phyloP scores from a whole-genome alignment of 768 basidiomycete genomes.

The Lactarius akahatsu region DNA sequence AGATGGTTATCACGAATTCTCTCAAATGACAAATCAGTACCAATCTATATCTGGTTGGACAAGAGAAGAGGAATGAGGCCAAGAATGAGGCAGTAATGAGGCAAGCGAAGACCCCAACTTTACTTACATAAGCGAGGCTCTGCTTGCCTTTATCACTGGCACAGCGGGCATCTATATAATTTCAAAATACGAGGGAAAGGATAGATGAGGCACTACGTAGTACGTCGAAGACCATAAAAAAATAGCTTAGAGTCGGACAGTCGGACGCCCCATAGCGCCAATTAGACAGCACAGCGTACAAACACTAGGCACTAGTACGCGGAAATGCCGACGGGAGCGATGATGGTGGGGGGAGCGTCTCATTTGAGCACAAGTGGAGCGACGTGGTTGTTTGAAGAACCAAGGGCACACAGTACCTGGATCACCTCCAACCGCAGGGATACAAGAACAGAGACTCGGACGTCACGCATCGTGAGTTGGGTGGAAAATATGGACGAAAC shows the following conservation, averaged over 20 bases:
- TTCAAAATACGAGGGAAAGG: background rate
- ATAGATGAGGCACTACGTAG: too few species aligned
- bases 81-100: background rate
- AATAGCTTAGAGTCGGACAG: background rate
- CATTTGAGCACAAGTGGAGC: background rate
- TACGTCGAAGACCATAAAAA: background rate
- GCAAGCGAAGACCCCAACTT: background rate
- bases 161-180: background rate
- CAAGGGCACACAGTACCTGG: background rate
- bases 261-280: background rate
- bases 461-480: background rate
- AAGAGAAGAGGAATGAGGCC: background rate
- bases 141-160: background rate
- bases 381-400: background rate
- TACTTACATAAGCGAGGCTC: background rate
- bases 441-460: background rate
- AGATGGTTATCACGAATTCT: background rate
- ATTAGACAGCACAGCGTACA: background rate
- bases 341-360: background rate
- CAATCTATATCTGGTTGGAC: too few species aligned
- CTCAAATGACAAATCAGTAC: background rate
- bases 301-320: background rate
- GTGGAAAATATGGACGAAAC: background rate
- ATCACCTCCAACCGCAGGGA: background rate
- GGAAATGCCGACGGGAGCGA: background rate